Evolutionary conservation across 1,139 yeast species (phyloP).

Genomic region (Hyphopichia fennica): DNA sequence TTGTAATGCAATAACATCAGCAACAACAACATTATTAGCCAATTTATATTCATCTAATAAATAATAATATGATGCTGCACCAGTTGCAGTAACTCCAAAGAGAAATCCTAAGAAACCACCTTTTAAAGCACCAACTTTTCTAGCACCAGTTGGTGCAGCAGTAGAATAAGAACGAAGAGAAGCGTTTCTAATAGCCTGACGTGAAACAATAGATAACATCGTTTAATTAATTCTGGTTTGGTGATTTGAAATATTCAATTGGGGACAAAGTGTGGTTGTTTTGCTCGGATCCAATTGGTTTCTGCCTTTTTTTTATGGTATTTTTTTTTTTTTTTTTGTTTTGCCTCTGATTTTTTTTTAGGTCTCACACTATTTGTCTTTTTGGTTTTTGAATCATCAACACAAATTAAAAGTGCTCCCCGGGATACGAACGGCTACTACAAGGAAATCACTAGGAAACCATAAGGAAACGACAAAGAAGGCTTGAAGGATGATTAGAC

Average conservation of each 20-base stretch:
- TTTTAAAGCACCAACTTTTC: constrained; percentile 58
- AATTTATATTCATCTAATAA: constrained; percentile 74
- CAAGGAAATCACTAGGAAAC: too few species aligned
- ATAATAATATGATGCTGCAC: constrained; percentile 75
- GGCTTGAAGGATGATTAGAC: too few species aligned
- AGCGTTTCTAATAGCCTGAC: constrained; percentile 20
- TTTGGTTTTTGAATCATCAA: too few species aligned
- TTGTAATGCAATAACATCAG: constrained; percentile 73
- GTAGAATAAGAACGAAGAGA: constrained; percentile 36
- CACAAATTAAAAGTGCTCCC: too few species aligned
- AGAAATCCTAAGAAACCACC: constrained; percentile 77
- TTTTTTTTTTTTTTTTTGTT: too few species aligned
- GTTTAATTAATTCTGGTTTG: too few species aligned
- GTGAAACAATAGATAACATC: constrained; percentile 17
- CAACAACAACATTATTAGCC: constrained; percentile 69
- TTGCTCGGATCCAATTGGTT: constrained; percentile 2
- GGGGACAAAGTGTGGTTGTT: background rate
- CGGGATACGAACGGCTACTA: too few species aligned
- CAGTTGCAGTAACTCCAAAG: constrained; percentile 72
- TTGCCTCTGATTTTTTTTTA: background rate
- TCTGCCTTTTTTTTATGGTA: constrained; percentile 2
- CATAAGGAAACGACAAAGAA: too few species aligned
- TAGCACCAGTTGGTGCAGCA: constrained; percentile 18
- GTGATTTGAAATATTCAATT: background rate
- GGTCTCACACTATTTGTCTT: background rate